Base-by-base conservation (phyloP, 2,329 filamentous ascomycete species). In the Lachnellula subtilissima region DNA sequence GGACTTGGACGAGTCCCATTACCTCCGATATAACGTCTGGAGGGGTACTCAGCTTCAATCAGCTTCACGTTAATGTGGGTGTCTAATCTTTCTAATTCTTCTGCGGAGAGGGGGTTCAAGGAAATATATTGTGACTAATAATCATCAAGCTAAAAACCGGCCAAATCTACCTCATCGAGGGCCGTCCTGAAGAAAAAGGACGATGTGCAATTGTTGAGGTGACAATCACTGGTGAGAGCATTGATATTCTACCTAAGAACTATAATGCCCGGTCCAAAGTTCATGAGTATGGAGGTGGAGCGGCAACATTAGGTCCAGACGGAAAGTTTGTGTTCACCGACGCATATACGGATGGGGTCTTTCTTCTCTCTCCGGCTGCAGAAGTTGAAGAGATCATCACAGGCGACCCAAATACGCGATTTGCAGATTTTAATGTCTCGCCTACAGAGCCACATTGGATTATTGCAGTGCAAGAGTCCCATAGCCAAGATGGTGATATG, bases 261-360 rank as follows among this genome's bases (percentile, higher is more conserved):
- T 76, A 75, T 60, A 77, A 72, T 56, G 77, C 73, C 4, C 66
- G 70, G 46, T 78, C 75, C 25, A 71, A 65, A 1, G 75, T 82
- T 15, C 79, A 83, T 57, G 79, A 80, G 58, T 81, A 82, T 51
- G 80, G 80, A 1, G 79, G 78, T 11, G 73, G 73, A 3, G 68
- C 77, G 0, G 75, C 76, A 49, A 72, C 71, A 2, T 64, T 77
- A 5, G 60, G 74, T 1, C 63, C 64, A 0, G 70, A 75, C 51
- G 73, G 72, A 3, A 53, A 61, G 28, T 68, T 82, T 49, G 68
- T 81, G 40, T 80, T 82, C 59, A 74, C 74, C 11, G 74, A 80
- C 53, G 65, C 67, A 23, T 63, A 67, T 14, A 73, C 75, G 25
- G 70, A 74, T 48, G 72, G 74, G 0, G 70, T 81, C 15, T 73